These are phyloP conservation scores for Psidium guajava DNA, from an alignment of 345 rosid species.

Conservation along the genomic window DNA sequence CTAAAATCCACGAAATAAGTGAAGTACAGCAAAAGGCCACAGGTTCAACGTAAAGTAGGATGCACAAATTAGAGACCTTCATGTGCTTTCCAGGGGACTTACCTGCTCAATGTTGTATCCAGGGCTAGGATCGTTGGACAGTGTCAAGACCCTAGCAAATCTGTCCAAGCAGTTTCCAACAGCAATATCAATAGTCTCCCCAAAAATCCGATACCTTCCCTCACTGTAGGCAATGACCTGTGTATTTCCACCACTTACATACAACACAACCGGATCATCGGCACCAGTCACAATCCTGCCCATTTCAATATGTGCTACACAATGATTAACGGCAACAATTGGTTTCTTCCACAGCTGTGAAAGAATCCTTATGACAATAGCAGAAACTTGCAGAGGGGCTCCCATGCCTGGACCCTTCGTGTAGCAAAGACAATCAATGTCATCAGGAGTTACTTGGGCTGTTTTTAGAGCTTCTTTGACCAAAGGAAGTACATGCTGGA, in stretches of 20 bases:
- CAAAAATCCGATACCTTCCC: constrained; percentile 83
- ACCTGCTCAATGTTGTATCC: constrained; percentile 99
- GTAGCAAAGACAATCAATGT: constrained; percentile 84
- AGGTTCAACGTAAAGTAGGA: neutral
- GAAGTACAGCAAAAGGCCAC: neutral
- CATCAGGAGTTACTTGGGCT: constrained; percentile 53
- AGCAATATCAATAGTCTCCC: constrained; percentile 98
- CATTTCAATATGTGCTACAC: constrained; percentile 99
- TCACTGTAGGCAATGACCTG: constrained; percentile 96
- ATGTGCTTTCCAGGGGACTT: neutral
- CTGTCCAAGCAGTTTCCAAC: constrained; percentile 97
- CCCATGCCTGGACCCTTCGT: constrained; percentile 99
- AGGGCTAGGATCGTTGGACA: constrained; percentile 98
- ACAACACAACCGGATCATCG: constrained; percentile 83
- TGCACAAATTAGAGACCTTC: neutral
- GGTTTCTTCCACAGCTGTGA: constrained; percentile 93
- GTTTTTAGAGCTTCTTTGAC: constrained; percentile 57
- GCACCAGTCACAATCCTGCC: constrained; percentile 93
- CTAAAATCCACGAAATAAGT: neutral
- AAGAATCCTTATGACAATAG: constrained; percentile 65
- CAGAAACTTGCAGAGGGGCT: constrained; percentile 78
- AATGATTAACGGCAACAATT: constrained; percentile 79
- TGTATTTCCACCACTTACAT: constrained; percentile 99
- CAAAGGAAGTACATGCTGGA: constrained; percentile 74
- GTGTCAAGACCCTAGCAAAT: constrained; percentile 77